These are phyloP conservation scores for Amanita muscaria DNA, from an alignment of 768 basidiomycete genomes.

Conservation along the genomic window DNA sequence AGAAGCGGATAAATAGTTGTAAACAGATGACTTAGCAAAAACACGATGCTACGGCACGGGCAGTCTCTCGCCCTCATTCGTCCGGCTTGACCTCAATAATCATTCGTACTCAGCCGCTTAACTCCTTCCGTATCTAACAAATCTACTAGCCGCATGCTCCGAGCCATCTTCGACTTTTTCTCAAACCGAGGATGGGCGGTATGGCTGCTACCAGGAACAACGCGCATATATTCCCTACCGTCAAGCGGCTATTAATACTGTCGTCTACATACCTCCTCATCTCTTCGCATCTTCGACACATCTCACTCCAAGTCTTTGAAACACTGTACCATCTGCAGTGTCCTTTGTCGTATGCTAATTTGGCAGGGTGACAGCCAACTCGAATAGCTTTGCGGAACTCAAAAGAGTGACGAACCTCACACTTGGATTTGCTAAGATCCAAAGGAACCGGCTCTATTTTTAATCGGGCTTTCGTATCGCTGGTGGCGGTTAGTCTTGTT, in stretches of 20 bases:
- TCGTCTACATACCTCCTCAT: constrained; percentile 43
- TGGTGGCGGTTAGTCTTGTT: constrained; percentile 16
- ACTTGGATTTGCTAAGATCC: constrained; percentile 47
- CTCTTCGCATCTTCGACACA: constrained; percentile 19
- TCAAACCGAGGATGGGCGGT: too few species aligned
- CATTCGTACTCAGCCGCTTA: too few species aligned
- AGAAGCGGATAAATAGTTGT: too few species aligned
- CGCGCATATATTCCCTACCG: constrained; percentile 14
- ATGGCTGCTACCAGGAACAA: constrained; percentile 2
- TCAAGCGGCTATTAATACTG: constrained; percentile 48
- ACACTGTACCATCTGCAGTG: constrained; percentile 56
- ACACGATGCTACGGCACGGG: too few species aligned
- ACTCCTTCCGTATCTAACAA: too few species aligned
- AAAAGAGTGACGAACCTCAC: constrained; percentile 70
- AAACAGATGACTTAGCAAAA: too few species aligned
- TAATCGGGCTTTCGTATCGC: constrained; percentile 17
- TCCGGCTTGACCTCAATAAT: too few species aligned
- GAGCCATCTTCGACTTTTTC: too few species aligned
- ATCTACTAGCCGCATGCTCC: too few species aligned
- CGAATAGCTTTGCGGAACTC: constrained; percentile 59
- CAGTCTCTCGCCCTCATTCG: too few species aligned
- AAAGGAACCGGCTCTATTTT: constrained; percentile 18
- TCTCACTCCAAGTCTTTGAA: constrained; percentile 45
- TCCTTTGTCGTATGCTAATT: constrained; percentile 76
- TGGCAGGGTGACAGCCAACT: constrained; percentile 52